These are phyloP conservation scores for Candida odintsovae DNA, from an alignment of 805 yeast species.

Conservation along the genomic window DNA sequence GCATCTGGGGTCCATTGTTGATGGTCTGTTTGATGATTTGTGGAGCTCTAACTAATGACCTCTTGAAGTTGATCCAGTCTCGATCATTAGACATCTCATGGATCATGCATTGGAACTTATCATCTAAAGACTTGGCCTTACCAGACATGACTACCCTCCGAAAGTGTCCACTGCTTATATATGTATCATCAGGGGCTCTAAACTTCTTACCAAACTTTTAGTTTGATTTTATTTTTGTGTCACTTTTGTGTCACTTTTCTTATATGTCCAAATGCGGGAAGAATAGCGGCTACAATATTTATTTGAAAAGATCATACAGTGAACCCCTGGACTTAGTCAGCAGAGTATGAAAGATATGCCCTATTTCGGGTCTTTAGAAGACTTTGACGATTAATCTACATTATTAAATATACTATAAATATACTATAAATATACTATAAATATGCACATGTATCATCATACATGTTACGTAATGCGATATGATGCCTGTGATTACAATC, in stretches of 20 bases:
- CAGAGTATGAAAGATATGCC: no score
- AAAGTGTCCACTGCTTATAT: neutral
- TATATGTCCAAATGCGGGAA: no score
- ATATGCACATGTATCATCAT: no score
- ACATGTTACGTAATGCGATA: no score
- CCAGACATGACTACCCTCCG: neutral
- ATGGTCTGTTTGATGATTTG: conserved; percentile 83
- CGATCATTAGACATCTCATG: conserved; percentile 21
- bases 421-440: no score
- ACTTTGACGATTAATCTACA: no score
- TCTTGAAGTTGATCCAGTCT: conserved; percentile 42
- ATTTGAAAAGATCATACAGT: no score
- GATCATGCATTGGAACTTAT: conserved; percentile 19
- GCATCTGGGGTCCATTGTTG: conserved; percentile 57
- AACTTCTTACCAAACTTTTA: neutral
- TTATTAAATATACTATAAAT: no score
- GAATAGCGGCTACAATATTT: no score
- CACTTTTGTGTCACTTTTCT: neutral
- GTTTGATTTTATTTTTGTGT: neutral
- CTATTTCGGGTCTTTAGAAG: no score
- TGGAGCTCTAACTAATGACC: conserved; percentile 80
- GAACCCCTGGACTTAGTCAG: no score
- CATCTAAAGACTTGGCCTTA: conserved; percentile 1
- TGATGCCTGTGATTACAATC: no score
- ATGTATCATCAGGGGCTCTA: neutral